Conservation (phyloP, 2,329 filamentous ascomycete species). For the Monosporascus sp. region DNA sequence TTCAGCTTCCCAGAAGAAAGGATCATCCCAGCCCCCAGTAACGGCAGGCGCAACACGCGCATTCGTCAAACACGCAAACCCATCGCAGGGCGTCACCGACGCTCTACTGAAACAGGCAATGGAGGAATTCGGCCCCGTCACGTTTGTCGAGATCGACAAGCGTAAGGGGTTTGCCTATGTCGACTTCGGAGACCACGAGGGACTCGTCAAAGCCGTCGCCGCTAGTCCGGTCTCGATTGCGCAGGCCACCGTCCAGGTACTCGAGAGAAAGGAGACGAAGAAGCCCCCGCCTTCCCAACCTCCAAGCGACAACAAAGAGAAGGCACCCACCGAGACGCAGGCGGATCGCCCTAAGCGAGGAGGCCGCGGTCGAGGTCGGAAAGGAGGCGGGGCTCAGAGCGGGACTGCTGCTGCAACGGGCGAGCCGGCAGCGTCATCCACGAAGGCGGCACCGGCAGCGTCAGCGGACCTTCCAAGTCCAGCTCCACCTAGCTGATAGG, state of each 20-base stretch:
- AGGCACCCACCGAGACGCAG: neutral
- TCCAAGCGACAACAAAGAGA: neutral
- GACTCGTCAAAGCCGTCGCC: constrained; percentile 70
- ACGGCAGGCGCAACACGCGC: constrained; percentile 55
- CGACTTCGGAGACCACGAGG: constrained; percentile 71
- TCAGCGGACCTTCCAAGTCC: neutral
- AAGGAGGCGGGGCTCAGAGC: neutral
- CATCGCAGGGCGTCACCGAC: constrained; percentile 88
- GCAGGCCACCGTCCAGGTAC: constrained; percentile 78
- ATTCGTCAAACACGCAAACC: constrained; percentile 78
- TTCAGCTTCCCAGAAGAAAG: constrained; percentile 26
- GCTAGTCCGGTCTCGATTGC: constrained; percentile 79
- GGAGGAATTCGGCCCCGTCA: constrained; percentile 65
- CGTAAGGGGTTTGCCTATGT: constrained; percentile 93
- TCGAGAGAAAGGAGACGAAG: constrained; percentile 67
- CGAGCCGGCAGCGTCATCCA: neutral
- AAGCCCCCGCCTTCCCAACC: constrained; percentile 9
- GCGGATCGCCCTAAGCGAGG: constrained; percentile 2
- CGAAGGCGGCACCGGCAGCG: neutral
- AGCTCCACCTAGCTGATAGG: neutral
- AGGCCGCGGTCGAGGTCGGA: constrained; percentile 2
- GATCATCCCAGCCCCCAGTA: constrained; percentile 18
- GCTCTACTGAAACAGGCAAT: constrained; percentile 69
- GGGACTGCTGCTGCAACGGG: neutral
- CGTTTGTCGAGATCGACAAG: constrained; percentile 85